Base-by-base conservation (phyloP, 108 stramenopile genomes). In the Nitzschia palea region DNA sequence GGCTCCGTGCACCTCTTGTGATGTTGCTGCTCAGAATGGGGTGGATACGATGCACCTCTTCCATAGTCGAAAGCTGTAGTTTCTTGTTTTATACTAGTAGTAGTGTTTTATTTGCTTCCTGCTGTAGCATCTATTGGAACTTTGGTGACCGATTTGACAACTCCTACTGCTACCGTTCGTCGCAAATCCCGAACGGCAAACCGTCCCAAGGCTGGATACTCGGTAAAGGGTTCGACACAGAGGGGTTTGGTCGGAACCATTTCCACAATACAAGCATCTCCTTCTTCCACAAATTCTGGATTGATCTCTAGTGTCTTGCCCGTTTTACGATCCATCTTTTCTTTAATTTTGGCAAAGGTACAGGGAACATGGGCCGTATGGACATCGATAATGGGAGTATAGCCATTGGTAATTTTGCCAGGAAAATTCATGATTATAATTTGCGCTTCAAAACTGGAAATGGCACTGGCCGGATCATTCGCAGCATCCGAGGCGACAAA, bases 361-460 rank as follows among this genome's bases (percentile, higher is more conserved):
- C 96, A 97, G 20, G 97, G 94, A 62, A 96, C 87, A 74, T 97
- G 97, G 10, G 95, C 91, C 22, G 96, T 96, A 79, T 97, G 96
- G 78, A 93, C 90, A 79, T 98, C 96, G 22, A 98, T 57, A 20
- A 97, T 93, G 4, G 96, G 96, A 34, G 84, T 74, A 82, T 96
- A 98, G 56, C 96, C 97, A 51, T 84, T 86, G n/a, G 63, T 61
- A 77, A 98, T 97, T 77, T 96, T 80, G 48, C 93, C 94, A 50
- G 94, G 93, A 83, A 96, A 94, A 77, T 94, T 90, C 95, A 96
- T 93, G 44, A 98, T 74, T 72, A 98, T 96, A 20, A 98, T 88
- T 81, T 97, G 95, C 2, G 95, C 91, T 28, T 83, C 80, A 73
- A 97, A 97, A 52, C 73, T 70, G 17, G 71, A 47, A 43, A 73